Evolutionary conservation across 2,329 filamentous ascomycete species (phyloP).

Genomic region (Torrubiella hemipterigena): DNA sequence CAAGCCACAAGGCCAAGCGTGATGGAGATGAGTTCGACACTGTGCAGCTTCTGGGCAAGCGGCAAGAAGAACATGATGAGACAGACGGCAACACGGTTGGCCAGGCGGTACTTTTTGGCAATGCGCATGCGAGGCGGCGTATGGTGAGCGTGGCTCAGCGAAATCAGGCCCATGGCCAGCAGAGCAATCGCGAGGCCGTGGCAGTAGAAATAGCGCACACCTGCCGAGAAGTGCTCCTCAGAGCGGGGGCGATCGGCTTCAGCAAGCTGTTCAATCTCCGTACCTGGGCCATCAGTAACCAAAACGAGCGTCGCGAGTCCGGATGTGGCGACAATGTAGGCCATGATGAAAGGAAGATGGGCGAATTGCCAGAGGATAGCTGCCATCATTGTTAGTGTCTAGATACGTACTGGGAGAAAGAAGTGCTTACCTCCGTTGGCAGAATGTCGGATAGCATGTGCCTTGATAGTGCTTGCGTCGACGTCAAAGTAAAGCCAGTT

Average conservation of each 20-base stretch:
- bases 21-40: conserved; percentile 30
- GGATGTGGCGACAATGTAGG: conserved; percentile 46
- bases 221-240: conserved; percentile 34
- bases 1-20: conserved; percentile 31
- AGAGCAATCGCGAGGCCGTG: conserved; percentile 45
- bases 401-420: background rate
- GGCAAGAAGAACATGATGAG: conserved; percentile 44
- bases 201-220: conserved; percentile 53
- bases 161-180: conserved; percentile 41
- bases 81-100: conserved; percentile 35
- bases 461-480: conserved; percentile 41
- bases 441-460: conserved; percentile 48
- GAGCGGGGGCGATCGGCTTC: conserved; percentile 36
- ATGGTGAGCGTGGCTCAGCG: conserved; percentile 43
- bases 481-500: conserved; percentile 56
- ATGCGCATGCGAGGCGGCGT: conserved; percentile 34
- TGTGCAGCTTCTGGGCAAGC: conserved; percentile 30
- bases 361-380: conserved; percentile 41
- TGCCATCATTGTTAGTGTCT: conserved; percentile 12
- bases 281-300: conserved; percentile 37
- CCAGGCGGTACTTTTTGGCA: conserved; percentile 36
- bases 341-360: conserved; percentile 52
- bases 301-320: conserved; percentile 47
- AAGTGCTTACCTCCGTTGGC: conserved; percentile 24
- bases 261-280: conserved; percentile 35